phyloP scores from a whole-genome alignment of 345 rosid genomes.

The Eucalyptus pauciflora region DNA sequence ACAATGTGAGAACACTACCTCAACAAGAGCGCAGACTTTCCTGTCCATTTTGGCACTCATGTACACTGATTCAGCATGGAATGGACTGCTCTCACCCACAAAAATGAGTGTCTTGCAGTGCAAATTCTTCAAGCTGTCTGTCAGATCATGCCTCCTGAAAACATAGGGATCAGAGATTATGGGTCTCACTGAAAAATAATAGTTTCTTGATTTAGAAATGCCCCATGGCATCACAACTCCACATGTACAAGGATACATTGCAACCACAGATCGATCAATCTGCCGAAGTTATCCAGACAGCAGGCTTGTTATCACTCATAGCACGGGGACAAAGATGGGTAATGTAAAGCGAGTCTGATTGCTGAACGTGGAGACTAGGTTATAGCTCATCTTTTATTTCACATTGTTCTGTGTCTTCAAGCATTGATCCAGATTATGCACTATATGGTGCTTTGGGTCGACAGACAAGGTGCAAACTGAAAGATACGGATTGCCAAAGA shows the following conservation, averaged over 20 bases:
- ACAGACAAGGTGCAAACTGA: neutral
- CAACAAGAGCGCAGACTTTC: conserved; percentile 35
- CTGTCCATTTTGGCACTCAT: conserved; percentile 40
- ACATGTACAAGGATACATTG: neutral
- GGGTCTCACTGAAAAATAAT: neutral
- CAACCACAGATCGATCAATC: neutral
- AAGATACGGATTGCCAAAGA: neutral
- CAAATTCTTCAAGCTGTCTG: conserved; percentile 32
- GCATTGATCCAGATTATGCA: neutral
- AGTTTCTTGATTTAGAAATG: neutral
- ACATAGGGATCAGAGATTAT: neutral
- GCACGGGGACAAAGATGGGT: neutral
- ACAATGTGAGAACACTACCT: conserved; percentile 10
- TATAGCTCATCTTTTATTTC: neutral
- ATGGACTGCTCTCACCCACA: conserved; percentile 51
- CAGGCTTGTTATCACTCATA: neutral
- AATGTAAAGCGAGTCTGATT: neutral
- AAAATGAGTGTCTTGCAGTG: conserved; percentile 42
- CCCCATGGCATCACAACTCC: neutral
- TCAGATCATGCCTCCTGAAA: conserved; percentile 50
- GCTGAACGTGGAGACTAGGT: neutral
- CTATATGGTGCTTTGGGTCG: neutral
- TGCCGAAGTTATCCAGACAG: neutral
- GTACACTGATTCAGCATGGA: conserved; percentile 30
- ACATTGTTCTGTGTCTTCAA: neutral